Evolutionary conservation across 2,329 filamentous ascomycete species (phyloP).

Genomic region (Didymella lethalis): DNA sequence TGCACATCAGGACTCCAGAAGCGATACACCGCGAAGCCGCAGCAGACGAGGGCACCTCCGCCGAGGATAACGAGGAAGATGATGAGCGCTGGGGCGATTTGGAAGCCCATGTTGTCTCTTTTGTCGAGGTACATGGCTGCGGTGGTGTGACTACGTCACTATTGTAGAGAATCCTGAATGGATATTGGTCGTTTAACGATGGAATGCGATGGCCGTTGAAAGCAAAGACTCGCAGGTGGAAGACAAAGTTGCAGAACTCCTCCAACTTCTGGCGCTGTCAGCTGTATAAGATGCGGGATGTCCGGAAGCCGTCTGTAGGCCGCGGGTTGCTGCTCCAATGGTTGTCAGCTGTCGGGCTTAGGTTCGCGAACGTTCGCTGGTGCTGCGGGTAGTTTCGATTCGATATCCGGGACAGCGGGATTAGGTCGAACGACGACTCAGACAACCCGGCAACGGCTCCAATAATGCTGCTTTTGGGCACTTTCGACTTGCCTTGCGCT

Average conservation of each 20-base stretch:
- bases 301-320: constrained; percentile 11
- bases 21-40: constrained; percentile 34
- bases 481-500: not conserved
- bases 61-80: constrained; percentile 44
- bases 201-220: not conserved
- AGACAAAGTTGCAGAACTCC: constrained; percentile 8
- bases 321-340: constrained; percentile 1
- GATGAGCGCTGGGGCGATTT: constrained; percentile 36
- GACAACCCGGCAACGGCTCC: constrained; percentile 5
- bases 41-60: constrained; percentile 30
- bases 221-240: constrained; percentile 4
- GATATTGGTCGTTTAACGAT: not conserved
- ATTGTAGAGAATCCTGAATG: not conserved
- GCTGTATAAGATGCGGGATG: constrained; percentile 13
- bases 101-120: constrained; percentile 40
- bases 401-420: constrained; percentile 3
- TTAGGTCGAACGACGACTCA: constrained; percentile 4
- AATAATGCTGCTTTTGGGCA: not conserved
- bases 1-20: constrained; percentile 27
- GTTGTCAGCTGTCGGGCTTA: constrained; percentile 17
- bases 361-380: not conserved
- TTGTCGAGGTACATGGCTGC: constrained; percentile 28
- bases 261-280: not conserved
- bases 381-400: constrained; percentile 3
- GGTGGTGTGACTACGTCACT: constrained; percentile 5